Evolutionary conservation across 2,329 filamentous ascomycete genomes (phyloP), one percentile per base, ranked within the genome.

Genomic region (Clonostachys solani): DNA sequence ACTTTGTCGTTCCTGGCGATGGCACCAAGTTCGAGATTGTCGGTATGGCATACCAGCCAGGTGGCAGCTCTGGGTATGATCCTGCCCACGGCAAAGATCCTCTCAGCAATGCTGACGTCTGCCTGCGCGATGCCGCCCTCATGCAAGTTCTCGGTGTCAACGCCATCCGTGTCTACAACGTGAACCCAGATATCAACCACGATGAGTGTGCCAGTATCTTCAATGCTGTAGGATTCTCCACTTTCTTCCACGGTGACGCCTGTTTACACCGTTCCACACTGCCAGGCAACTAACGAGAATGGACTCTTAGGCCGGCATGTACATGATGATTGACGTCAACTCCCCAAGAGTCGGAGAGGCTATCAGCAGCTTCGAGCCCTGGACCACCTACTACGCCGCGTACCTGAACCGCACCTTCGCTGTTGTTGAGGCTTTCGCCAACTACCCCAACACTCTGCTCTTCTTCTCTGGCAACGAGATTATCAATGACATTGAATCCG

Each of bases 381-480:
- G 77, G 77, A 71, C 72, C 43, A 80, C 73, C 49, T 86, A 86
- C 69, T 76, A 81, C 58, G 68, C 66, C 44, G 64, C 62, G 17
- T 86, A 86, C 61, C 67, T 85, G 48, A 84, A 84, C 68, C 78
- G 81, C 54, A 85, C 81, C 38, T 86, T 86, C 60, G 80, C 80
- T 50, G 73, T 86, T 43, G 80, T 84, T 23, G 82, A 86, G 68
- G 80, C 81, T 37, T 86, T 86, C 69, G 80, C 79, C 71, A 72
- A 69, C 66, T 86, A 84, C 60, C 81, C 81, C 58, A 86, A 86
- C 68, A 81, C 80, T 12, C 71, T 84, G n/a, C 72, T 78, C 48
- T 91, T 87, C 78, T 91, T 90, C 73, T 84, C 86, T 42, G 87
- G 83, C 49, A 91, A 91, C 66, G 87, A 91, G 68, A 84, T 90